Evolutionary conservation across 768 basidiomycete species (phyloP).

Genomic region (Naganishia kalamii): DNA sequence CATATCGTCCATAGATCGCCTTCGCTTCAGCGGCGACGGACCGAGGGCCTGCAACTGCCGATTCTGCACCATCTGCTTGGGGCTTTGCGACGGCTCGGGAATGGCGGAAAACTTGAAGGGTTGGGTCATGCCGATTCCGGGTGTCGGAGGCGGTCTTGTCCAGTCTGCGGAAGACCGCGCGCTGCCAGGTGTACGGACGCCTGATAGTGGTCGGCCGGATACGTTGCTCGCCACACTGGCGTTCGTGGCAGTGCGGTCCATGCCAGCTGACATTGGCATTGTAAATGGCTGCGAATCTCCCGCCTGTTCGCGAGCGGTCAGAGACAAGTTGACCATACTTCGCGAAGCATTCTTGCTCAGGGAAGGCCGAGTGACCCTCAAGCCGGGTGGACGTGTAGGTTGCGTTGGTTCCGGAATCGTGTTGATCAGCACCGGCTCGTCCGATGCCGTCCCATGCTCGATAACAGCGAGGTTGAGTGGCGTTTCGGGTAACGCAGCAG

Average conservation of each 20-base stretch:
- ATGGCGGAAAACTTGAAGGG: constrained; percentile 6
- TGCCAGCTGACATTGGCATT: not conserved
- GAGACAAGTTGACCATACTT: constrained; percentile 36
- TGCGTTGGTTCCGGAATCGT: not conserved
- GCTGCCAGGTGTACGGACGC: constrained; percentile 25
- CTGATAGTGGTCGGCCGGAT: constrained; percentile 27
- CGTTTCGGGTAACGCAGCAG: too few relatives aligned
- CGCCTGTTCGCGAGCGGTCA: constrained; percentile 6
- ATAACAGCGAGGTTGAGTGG: too few relatives aligned
- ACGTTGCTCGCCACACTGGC: not conserved
- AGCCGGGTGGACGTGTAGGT: not conserved
- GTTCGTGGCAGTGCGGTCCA: constrained; percentile 8
- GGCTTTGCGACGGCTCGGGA: constrained; percentile 8
- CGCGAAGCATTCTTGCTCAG: constrained; percentile 32
- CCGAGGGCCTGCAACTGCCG: not conserved
- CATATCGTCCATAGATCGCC: constrained; percentile 48
- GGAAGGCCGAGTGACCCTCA: constrained; percentile 22
- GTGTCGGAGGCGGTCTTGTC: constrained; percentile 41
- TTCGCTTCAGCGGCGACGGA: constrained; percentile 36
- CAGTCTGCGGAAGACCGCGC: constrained; percentile 27
- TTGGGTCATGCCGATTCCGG: constrained; percentile 30
- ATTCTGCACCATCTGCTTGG: constrained; percentile 1
- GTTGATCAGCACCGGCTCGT: constrained; percentile 5
- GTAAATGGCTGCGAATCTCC: not conserved
- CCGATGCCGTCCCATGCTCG: not conserved